Conservation (phyloP, 352 stramenopile genomes). For the Phytophthora palmivora region DNA sequence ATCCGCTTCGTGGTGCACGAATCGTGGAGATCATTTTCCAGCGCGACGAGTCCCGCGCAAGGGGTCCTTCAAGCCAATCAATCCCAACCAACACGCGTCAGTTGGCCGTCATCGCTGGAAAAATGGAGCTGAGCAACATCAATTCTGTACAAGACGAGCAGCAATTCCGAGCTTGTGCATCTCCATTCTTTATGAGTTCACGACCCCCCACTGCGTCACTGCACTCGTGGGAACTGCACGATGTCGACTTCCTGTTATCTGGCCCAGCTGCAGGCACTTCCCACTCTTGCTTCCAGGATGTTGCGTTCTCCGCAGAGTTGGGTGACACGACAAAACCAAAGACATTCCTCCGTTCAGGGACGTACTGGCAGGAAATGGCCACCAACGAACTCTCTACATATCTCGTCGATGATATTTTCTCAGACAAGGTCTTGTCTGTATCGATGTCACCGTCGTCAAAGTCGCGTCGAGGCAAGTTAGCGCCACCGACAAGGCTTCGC, state of each 20-base stretch:
- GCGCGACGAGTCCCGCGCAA: constrained; percentile 29
- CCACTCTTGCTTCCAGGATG: constrained; percentile 15
- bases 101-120: not conserved
- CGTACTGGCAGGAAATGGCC: constrained; percentile 29
- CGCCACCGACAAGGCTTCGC: constrained; percentile 15
- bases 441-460: not conserved
- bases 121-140: constrained; percentile 49
- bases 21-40: constrained; percentile 28
- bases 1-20: constrained; percentile 5
- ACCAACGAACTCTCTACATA: constrained; percentile 23
- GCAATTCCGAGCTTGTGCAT: constrained; percentile 41
- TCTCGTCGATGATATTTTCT: constrained; percentile 26
- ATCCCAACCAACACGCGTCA: too few species aligned
- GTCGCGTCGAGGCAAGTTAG: not conserved
- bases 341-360: constrained; percentile 9
- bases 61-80: constrained; percentile 5
- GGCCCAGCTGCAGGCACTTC: not conserved
- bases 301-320: constrained; percentile 13
- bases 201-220: constrained; percentile 20
- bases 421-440: not conserved
- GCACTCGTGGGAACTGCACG: constrained; percentile 33
- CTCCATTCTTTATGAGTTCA: constrained; percentile 45
- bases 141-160: constrained; percentile 33
- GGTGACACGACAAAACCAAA: constrained; percentile 16
- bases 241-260: constrained; percentile 48